Base-by-base conservation (phyloP, 306 rosid genomes). In the Elaeagnus macrophylla region DNA sequence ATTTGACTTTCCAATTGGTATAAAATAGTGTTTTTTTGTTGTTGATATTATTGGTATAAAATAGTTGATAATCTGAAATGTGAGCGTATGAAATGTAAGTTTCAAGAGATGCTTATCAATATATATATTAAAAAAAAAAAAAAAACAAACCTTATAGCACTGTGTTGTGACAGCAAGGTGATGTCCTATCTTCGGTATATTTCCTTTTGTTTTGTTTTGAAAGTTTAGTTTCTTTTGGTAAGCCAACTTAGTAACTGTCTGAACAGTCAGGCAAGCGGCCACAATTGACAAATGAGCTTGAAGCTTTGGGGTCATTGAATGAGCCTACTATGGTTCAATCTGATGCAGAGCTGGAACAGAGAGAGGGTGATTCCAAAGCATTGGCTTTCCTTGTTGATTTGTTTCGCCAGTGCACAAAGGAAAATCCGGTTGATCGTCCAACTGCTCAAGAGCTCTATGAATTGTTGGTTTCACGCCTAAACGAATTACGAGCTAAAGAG, bases 221-320 rank as follows among this genome's bases (percentile, higher is more conserved):
- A 43, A 3, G 11, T 56, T 67, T 60, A 48, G 56, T 51, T 35
- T 48, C 18, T 37, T 49, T 45, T 59, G 37, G 55, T 46, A 12
- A 39, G 47, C 40, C 18, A 48, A 46, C 12, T 55, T 9, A 42
- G 43, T 57, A 35, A 16, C 39, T 70, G 20, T 62, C 25, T 15
- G 38, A 67, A 20, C 77, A 85, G 95, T 61, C 46, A 69, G 78
- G 95, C 43, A 78, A 76, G 64, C 71, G 88, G 47, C 99, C 99
- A 9, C 74, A 20, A 51, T 69, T 93, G 72, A 75, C 83, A 0
- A 81, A 72, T 25, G 88, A 84, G 53, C 66, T 87, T 60, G 95
- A 84, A 75, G 77, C 39, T 6, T 42, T 82, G 63, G 68, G 69
- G 58, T 63, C 76, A 37, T n/a, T 51, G 40, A 53, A 66, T 32